Evolutionary conservation across 2,329 filamentous ascomycete species (phyloP), one percentile per base, ranked within the genome.

Genomic region (Ophiocordyceps australis): DNA sequence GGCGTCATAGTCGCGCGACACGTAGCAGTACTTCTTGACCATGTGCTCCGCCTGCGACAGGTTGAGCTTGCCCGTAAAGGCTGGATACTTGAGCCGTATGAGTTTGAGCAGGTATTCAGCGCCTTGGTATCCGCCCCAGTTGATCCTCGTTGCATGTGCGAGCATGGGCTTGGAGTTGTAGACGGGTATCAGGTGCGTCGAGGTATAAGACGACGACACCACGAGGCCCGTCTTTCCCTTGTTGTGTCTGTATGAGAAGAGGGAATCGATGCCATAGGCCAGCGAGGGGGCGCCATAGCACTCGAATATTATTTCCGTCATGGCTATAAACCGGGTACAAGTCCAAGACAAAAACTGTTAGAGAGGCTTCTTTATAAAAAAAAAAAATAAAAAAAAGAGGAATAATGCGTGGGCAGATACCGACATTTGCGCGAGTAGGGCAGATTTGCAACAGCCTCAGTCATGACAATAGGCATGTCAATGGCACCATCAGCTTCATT

Each of bases 231-330:
- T 86, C 26, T 63, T 72, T 34, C 89, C 89, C 32, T 78, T 71
- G 47, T 98, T 98, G 55, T 93, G 79, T 33, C 75, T 65, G 56
- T 93, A 98, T 13, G 86, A 91, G 55, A 98, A 98, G 17, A 98
- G 67, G 9, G 85, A 91, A 50, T 98, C 89, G 53, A 98, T 85
- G 26, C 89, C 89, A 51, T 89, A 94, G 12, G 85, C 79, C 15
- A 94, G 65, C 2, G 81, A 86, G 0, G 89, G 86, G 9, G 80
- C 85, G 31, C 72, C 70, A 49, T 98, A 98, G 52, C 83, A 91
- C 51, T 98, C 89, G 47, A 95, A 98, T 9, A 98, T 59, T 28
- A 95, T 86, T 45, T 98, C 89, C 22, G 80, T 92, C 86, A 95
- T 95, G 38, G 80, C 82, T 92, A 36, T 27, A 30, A 27, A 6